Base-by-base conservation (phyloP, 1,284 basidiomycete species). In the Malassezia cuniculi region DNA sequence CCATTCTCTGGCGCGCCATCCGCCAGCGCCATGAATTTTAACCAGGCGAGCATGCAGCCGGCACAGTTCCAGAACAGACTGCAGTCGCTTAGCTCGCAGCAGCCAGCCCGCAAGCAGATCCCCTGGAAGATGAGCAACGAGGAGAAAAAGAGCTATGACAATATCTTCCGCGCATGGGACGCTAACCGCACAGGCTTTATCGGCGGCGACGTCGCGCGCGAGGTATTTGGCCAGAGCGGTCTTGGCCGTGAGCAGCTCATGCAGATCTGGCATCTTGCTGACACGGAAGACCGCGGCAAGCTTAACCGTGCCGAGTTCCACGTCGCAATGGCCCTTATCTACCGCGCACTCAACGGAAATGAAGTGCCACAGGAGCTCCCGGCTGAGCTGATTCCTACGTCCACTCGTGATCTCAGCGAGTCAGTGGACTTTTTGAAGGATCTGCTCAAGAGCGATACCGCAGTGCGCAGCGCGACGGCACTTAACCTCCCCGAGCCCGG, bases 261-360 rank as follows among this genome's bases (percentile, higher is more conserved):
- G 54, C 79, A 82, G 61, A 84, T 97, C 51, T 99, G 93, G 90
- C 62, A 65, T 40, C 54, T 66, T 7, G 41, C 56, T 20, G 64
- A 66, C 31, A 51, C 56, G 1, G 51, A 57, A 42, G 66, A 66
- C 39, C 51, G 62, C 9, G 64, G 64, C 27, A 66, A 66, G 47
- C 54, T 66, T 34, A 95, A 94, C 63, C 73, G 90, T 30, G 82
- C 85, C 17, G 90, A 97, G 68, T 99, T 99, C 69, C 87, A 97
- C 66, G 84, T 95, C 39, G 93, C 90, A 1, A 99, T 99, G 90
- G 89, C 85, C 45, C 73, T 97, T 41, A 94, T 97, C 65, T 95
- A 90, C 70, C 79, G 90, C 60, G 52, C 48, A 12, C 49, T 55
- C 30, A 94, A 93, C 66, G 90, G 93, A 7, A 90, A 86, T 68